Evolutionary conservation across 768 basidiomycete genomes (phyloP).

Genomic region (Rhodocollybia butyracea): DNA sequence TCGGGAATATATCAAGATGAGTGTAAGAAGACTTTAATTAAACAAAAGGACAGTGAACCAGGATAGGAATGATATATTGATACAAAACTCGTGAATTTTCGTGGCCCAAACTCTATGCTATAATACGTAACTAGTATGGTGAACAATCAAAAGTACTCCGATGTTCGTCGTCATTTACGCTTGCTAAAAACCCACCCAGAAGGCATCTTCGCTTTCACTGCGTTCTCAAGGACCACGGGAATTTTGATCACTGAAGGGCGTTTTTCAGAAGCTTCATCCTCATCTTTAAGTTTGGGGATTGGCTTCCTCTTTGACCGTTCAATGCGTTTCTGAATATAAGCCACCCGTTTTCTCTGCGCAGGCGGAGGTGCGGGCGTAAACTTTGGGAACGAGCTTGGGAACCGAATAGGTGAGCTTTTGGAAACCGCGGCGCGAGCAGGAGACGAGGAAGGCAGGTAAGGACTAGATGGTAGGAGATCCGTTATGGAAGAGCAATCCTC

Average conservation of each 20-base stretch:
- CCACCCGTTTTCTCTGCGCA: constrained; percentile 31
- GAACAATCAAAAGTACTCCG: no score
- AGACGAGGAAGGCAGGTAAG: background rate
- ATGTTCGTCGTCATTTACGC: no score
- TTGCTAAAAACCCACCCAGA: no score
- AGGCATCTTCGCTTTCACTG: no score
- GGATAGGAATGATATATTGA: no score
- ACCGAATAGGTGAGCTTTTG: constrained; percentile 11
- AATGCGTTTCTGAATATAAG: constrained; percentile 27
- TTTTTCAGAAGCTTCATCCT: background rate
- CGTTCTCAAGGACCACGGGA: background rate
- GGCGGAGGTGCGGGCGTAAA: constrained; percentile 40
- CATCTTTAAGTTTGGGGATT: background rate
- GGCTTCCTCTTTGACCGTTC: background rate
- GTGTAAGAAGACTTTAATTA: no score
- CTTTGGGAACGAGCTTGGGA: constrained; percentile 25
- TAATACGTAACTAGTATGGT: no score
- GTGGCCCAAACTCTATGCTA: no score
- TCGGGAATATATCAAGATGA: no score
- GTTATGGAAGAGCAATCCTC: background rate
- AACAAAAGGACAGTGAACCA: no score
- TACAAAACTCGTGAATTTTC: no score
- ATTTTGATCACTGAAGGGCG: background rate
- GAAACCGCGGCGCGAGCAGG: constrained; percentile 9
- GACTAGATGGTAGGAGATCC: background rate